phyloP scores from a whole-genome alignment of 2,329 filamentous ascomycete species.

The Paecilomyces niveus region DNA sequence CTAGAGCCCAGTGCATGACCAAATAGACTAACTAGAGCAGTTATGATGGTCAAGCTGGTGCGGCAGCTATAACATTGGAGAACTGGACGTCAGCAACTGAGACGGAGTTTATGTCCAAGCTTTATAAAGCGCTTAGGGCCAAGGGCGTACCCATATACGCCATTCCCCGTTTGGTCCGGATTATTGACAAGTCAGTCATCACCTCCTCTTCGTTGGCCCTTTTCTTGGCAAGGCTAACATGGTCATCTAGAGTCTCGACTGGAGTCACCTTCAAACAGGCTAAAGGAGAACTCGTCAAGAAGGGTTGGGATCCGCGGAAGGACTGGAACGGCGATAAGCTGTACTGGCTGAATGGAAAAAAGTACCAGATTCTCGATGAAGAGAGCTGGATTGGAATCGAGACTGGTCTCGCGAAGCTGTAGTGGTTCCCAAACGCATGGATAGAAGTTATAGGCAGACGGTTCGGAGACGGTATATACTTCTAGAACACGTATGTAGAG shows the following conservation, averaged over 20 bases:
- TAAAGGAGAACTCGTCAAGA: constrained; percentile 38
- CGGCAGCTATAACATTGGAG: constrained; percentile 39
- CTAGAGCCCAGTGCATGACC: background rate
- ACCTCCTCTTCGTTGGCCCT: background rate
- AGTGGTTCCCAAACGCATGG: background rate
- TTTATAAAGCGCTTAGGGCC: constrained; percentile 33
- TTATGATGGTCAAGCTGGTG: constrained; percentile 44
- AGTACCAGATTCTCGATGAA: constrained; percentile 32
- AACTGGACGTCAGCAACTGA: constrained; percentile 21
- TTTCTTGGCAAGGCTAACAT: background rate
- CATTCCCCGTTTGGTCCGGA: constrained; percentile 40
- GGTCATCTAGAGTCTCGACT: constrained; percentile 30
- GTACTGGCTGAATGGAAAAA: constrained; percentile 38
- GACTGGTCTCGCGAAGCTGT: constrained; percentile 37
- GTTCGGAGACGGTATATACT: background rate
- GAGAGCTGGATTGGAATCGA: constrained; percentile 36
- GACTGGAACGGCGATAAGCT: constrained; percentile 30
- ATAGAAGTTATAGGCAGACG: background rate
- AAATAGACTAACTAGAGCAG: constrained; percentile 13
- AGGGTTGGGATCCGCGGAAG: constrained; percentile 31
- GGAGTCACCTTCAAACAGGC: constrained; percentile 47
- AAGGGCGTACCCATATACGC: constrained; percentile 42
- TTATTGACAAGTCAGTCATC: constrained; percentile 36
- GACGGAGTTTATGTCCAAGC: constrained; percentile 27
- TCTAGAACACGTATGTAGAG: background rate